Percentiles rank a stretch among this genome's conserved stretches.
These are phyloP conservation scores for Phanerodontia chrysosporium DNA, from an alignment of 768 basidiomycete species.

Conservation along the genomic window DNA sequence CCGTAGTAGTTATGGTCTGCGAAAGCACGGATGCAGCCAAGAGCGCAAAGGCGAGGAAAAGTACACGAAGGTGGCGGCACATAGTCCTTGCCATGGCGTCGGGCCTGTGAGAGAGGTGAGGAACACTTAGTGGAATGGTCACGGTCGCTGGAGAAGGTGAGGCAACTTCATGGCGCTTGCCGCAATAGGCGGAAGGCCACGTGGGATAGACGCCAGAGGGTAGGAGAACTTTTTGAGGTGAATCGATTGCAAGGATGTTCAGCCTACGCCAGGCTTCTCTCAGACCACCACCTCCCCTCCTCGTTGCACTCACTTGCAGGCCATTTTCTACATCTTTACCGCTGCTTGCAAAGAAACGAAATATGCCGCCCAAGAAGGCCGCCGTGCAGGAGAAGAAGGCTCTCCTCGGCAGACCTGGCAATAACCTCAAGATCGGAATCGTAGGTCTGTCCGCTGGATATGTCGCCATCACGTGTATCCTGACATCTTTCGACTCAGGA, in stretches of 20 bases:
- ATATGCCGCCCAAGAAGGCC: slow-evolving; percentile 92
- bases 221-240: slow-evolving; percentile 12
- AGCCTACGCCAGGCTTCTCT: slow-evolving; percentile 4
- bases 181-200: background rate
- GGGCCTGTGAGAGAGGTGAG: background rate
- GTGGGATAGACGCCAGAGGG: background rate
- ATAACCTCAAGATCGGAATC: slow-evolving; percentile 98
- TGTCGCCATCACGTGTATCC: slow-evolving; percentile 8
- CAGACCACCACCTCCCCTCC: slow-evolving; percentile 5
- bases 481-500: slow-evolving; percentile 40
- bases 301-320: slow-evolving; percentile 11
- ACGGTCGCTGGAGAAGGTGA: background rate
- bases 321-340: slow-evolving; percentile 13
- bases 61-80: background rate
- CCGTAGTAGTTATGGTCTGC: slow-evolving; percentile 45
- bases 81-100: background rate
- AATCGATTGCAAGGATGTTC: slow-evolving; percentile 15
- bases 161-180: background rate
- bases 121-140: background rate
- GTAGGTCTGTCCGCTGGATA: slow-evolving; percentile 68
- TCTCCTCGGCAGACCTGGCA: slow-evolving; percentile 85
- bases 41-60: slow-evolving; percentile 12
- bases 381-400: slow-evolving; percentile 74
- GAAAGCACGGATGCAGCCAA: slow-evolving; percentile 19
- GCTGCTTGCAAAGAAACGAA: slow-evolving; percentile 41